Conservation (phyloP, 106 monocot genomes). For the Acorus calamus region DNA sequence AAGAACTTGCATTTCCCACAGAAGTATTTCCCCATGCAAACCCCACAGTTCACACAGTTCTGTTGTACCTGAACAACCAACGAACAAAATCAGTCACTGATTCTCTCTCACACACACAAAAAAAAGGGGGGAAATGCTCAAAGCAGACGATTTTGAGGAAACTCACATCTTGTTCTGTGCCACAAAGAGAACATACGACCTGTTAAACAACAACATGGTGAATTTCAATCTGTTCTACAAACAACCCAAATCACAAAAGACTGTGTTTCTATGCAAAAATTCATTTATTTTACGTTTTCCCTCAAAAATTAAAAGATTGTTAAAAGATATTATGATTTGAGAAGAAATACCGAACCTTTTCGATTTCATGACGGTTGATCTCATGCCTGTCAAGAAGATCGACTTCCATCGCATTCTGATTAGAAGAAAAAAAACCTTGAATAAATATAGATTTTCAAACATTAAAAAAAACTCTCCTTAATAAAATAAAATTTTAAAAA, state of each 20-base stretch:
- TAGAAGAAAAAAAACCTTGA: slow-evolving; percentile 3
- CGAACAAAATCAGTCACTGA: background rate
- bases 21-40: slow-evolving; percentile 73
- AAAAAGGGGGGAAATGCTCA: background rate
- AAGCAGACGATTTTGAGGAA: background rate
- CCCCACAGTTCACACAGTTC: slow-evolving; percentile 54
- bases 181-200: slow-evolving; percentile 79
- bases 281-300: no score
- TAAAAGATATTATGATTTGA: no score
- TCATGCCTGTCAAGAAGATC: slow-evolving; percentile 52
- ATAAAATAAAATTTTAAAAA: slow-evolving; percentile 1
- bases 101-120: no score
- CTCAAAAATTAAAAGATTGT: no score
- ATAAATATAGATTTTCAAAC: background rate
- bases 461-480: no score
- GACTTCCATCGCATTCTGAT: slow-evolving; percentile 54
- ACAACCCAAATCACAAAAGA: background rate
- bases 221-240: no score
- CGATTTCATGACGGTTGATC: slow-evolving; percentile 63
- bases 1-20: slow-evolving; percentile 78
- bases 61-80: slow-evolving; percentile 43
- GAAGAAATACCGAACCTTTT: slow-evolving; percentile 31
- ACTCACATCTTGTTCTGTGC: slow-evolving; percentile 82
- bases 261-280: no score
- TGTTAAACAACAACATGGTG: slow-evolving; percentile 16